Conservation (phyloP, 768 basidiomycete species). For the Kondoa malvinella region DNA sequence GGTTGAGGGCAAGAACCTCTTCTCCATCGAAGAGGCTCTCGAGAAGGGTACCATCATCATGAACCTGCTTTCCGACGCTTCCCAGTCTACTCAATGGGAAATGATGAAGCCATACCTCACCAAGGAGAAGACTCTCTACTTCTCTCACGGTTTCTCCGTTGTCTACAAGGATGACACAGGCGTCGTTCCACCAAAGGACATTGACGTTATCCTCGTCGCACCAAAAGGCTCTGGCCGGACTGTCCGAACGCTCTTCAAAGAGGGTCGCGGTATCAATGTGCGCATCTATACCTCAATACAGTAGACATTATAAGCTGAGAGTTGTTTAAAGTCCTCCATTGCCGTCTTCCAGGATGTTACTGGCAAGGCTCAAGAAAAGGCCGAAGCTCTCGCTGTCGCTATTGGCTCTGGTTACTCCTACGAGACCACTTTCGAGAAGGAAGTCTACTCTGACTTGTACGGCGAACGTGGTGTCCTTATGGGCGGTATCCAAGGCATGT, state of each 20-base stretch:
- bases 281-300: conserved; percentile 83
- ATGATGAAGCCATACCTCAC: conserved; percentile 81
- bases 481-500: conserved; percentile 56
- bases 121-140: conserved; percentile 99
- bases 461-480: conserved; percentile 86
- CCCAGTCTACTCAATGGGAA: conserved; percentile 94
- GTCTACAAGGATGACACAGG: conserved; percentile 96
- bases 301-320: conserved; percentile 38
- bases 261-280: conserved; percentile 95
- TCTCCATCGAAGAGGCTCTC: conserved; percentile 96
- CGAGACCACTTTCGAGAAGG: conserved; percentile 98
- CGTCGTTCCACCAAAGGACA: conserved; percentile 74
- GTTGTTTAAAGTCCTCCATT: conserved; percentile 49
- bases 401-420: conserved; percentile 96
- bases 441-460: conserved; percentile 97
- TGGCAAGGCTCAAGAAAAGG: conserved; percentile 94
- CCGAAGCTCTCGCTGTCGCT: conserved; percentile 78
- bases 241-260: conserved; percentile 98
- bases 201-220: conserved; percentile 97
- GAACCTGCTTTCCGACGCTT: conserved; percentile 98
- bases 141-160: conserved; percentile 98
- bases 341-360: conserved; percentile 96
- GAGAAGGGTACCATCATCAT: conserved; percentile 93
- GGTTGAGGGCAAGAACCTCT: conserved; percentile 93
- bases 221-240: conserved; percentile 98